phyloP scores from a whole-genome alignment of 2,329 filamentous ascomycete species.

The Aspergillus arachidicola region DNA sequence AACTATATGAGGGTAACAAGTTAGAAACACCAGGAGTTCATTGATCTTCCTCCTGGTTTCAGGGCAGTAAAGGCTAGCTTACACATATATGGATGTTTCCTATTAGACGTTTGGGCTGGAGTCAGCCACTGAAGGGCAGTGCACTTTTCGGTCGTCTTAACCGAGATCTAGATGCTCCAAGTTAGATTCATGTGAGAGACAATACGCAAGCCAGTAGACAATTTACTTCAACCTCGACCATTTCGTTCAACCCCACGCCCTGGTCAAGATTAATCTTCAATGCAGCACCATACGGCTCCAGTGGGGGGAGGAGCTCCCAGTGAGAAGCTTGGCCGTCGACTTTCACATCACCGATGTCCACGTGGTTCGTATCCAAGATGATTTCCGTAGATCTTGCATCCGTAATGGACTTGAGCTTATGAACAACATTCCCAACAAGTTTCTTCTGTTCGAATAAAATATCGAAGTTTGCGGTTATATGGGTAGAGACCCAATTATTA shows the following conservation, averaged over 20 bases:
- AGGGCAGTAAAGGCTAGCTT: slow-evolving; percentile 23
- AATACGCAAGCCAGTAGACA: not conserved
- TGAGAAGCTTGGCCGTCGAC: slow-evolving; percentile 66
- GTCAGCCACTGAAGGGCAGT: slow-evolving; percentile 96
- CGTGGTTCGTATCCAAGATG: slow-evolving; percentile 82
- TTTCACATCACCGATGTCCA: slow-evolving; percentile 72
- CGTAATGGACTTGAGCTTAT: slow-evolving; percentile 76
- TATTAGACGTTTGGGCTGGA: slow-evolving; percentile 90
- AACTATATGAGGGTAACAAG: slow-evolving; percentile 48
- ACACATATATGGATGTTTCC: slow-evolving; percentile 94
- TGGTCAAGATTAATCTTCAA: slow-evolving; percentile 53
- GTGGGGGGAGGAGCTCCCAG: slow-evolving; percentile 71
- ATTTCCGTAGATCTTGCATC: slow-evolving; percentile 74
- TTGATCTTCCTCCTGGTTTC: not conserved
- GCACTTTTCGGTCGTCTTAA: slow-evolving; percentile 84
- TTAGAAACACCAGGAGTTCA: not conserved
- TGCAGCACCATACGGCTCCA: slow-evolving; percentile 66
- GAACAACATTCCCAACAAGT: slow-evolving; percentile 73
- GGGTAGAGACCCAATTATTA: slow-evolving; percentile 79
- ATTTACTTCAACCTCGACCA: slow-evolving; percentile 52
- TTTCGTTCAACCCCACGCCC: slow-evolving; percentile 49
- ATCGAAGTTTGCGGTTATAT: slow-evolving; percentile 78
- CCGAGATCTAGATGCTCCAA: slow-evolving; percentile 55
- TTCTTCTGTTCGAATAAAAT: slow-evolving; percentile 81
- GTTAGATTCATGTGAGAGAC: slow-evolving; percentile 4